Conservation (phyloP, 345 rosid genomes). For the Noccaea caerulescens region DNA sequence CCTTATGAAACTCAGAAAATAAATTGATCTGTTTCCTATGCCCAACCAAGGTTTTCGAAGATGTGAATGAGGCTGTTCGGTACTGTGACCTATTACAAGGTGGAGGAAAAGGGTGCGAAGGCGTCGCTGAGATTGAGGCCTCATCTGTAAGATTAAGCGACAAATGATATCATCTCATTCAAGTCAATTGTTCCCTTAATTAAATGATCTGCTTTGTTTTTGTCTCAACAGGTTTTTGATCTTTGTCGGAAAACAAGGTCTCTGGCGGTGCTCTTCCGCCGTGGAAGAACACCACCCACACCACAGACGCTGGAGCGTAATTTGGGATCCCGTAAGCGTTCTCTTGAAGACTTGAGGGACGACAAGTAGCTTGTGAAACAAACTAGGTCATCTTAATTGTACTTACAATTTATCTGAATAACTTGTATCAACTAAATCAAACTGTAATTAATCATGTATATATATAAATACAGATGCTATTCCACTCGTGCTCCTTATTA, state of each 20-base stretch:
- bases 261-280: conserved; percentile 77
- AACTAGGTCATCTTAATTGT: background rate
- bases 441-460: conserved; percentile 21
- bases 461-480: background rate
- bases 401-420: background rate
- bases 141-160: conserved; percentile 66
- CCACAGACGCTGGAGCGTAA: conserved; percentile 87
- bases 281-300: conserved; percentile 85
- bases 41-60: conserved; percentile 81
- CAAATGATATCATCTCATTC: background rate
- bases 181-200: background rate
- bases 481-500: background rate
- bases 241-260: conserved; percentile 84
- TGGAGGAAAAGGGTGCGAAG: conserved; percentile 96
- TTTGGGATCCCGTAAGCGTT: conserved; percentile 83
- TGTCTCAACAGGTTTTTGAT: conserved; percentile 72
- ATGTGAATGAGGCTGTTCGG: conserved; percentile 80
- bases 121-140: conserved; percentile 93
- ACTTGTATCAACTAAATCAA: conserved; percentile 16
- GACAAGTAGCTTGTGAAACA: conserved; percentile 22
- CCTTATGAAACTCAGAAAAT: background rate
- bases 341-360: conserved; percentile 80
- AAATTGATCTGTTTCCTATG: background rate
- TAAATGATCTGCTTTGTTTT: conserved; percentile 5
- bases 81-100: conserved; percentile 93